Base-by-base conservation (phyloP, 108 stramenopile species). In the Cyclotella baltica region DNA sequence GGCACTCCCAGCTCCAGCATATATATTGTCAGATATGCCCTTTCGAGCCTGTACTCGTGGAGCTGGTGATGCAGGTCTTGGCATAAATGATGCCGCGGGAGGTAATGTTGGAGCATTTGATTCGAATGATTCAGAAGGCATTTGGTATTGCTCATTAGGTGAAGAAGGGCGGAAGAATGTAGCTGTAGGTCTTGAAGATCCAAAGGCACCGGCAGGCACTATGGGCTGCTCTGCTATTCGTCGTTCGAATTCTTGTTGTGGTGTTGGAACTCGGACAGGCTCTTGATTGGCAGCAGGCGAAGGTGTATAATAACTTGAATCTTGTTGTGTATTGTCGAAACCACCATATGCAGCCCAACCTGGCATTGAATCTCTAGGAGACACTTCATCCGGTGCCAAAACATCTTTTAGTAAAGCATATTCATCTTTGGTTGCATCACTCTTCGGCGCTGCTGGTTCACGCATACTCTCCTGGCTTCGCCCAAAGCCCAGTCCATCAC, bases 1-100 rank as follows among this genome's bases (percentile, higher is more conserved):
- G 28, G 75, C 76, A 48, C 59, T 69, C 15, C 76, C 76, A 35
- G 76, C 76, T 20, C 76, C 76, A 29, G 76, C 76, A 47, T 68
- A 68, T 30, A 76, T 62, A 34, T 68, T 69, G 31, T 76, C 76
- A 31, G 67, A 57, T 19, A n/a, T 61, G 4, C 76, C 76, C 9
- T 64, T 37, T 25, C 67, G 37, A 10, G 64, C 59, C 25, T 31
- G 10, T 1, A 40, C 34, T 31, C 76, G 58, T 46, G 67, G 58
- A 22, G 67, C 11, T 9, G 76, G 76, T 48, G 67, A 52, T 1
- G 65, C 57, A 23, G 65, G 65, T 55, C 76, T 47, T 35, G 58
- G 73, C 2, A 34, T n/a, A 50, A 53, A 74, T 8, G 73, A 53
- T 51, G 50, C 30, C 36, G 25, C 46, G 28, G 71, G 71, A 20